Evolutionary conservation across 2,329 filamentous ascomycete genomes (phyloP).

Genomic region (Colletotrichum sp.): DNA sequence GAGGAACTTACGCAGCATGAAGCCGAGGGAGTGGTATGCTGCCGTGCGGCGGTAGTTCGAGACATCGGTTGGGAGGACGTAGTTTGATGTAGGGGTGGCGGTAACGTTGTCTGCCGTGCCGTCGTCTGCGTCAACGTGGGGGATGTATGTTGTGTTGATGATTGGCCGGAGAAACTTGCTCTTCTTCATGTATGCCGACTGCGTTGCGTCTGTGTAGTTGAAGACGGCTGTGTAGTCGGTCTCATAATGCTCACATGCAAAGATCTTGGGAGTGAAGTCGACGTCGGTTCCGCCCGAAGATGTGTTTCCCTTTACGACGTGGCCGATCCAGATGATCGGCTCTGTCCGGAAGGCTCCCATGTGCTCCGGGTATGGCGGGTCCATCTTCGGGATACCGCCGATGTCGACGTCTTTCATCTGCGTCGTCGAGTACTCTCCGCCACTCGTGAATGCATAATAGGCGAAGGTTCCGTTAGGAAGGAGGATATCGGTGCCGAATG

Average conservation of each 20-base stretch:
- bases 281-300: slow-evolving; percentile 25
- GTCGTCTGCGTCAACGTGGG: slow-evolving; percentile 29
- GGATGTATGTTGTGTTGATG: slow-evolving; percentile 33
- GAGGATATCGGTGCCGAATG: slow-evolving; percentile 32
- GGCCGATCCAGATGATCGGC: slow-evolving; percentile 39
- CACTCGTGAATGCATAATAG: slow-evolving; percentile 32
- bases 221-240: slow-evolving; percentile 35
- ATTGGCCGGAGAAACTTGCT: slow-evolving; percentile 27
- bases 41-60: slow-evolving; percentile 31
- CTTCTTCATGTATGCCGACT: slow-evolving; percentile 27
- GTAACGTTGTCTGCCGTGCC: slow-evolving; percentile 37
- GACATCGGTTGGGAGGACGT: slow-evolving; percentile 29
- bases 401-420: slow-evolving; percentile 27
- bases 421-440: slow-evolving; percentile 30
- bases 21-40: slow-evolving; percentile 36
- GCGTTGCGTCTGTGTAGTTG: slow-evolving; percentile 29
- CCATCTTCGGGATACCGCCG: slow-evolving; percentile 31
- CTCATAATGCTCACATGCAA: slow-evolving; percentile 40
- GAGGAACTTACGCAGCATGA: slow-evolving; percentile 33
- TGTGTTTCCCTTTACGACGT: slow-evolving; percentile 24
- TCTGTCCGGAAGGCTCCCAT: slow-evolving; percentile 38
- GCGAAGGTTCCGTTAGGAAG: slow-evolving; percentile 32
- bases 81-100: slow-evolving; percentile 30
- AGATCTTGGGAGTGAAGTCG: slow-evolving; percentile 34
- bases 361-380: slow-evolving; percentile 27